A percentile compares a stretch with the other conserved stretches of the same genome.
These are phyloP conservation scores for Furcasterigmium sp. DNA, from an alignment of 2,329 filamentous ascomycete genomes.

Conservation along the genomic window DNA sequence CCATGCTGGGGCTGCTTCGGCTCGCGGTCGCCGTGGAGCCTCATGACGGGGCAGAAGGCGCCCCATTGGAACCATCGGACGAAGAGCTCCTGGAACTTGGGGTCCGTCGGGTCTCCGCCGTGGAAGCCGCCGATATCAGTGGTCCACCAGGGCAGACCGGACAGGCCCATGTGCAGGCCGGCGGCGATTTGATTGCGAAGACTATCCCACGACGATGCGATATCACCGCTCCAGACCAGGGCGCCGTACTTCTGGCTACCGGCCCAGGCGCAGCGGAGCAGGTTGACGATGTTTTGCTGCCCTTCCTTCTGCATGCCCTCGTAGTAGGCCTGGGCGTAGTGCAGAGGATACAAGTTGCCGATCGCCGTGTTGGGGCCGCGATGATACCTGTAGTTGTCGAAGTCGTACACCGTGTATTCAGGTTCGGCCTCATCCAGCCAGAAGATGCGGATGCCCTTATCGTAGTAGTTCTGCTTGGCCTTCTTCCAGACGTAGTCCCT, in stretches of 20 bases:
- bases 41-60: constrained; percentile 61
- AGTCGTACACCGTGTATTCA: constrained; percentile 60
- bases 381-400: constrained; percentile 60
- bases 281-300: constrained; percentile 52
- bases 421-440: constrained; percentile 69
- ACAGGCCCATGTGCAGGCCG: constrained; percentile 60
- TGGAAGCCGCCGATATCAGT: constrained; percentile 69
- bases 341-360: constrained; percentile 55
- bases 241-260: constrained; percentile 59
- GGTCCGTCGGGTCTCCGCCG: constrained; percentile 52
- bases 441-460: constrained; percentile 57
- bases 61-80: constrained; percentile 68
- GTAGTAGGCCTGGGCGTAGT: constrained; percentile 55
- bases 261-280: constrained; percentile 43
- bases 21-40: constrained; percentile 61
- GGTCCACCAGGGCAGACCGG: constrained; percentile 64
- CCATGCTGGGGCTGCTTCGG: constrained; percentile 33
- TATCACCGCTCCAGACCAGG: constrained; percentile 63
- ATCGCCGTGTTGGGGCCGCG: constrained; percentile 30
- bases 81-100: constrained; percentile 56
- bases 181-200: constrained; percentile 57
- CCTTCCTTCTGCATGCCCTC: constrained; percentile 50
- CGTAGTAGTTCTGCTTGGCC: constrained; percentile 54
- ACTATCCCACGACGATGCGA: constrained; percentile 57
- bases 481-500: constrained; percentile 55